Conservation (phyloP, 441 rosid species). For the Oxalis stricta region DNA sequence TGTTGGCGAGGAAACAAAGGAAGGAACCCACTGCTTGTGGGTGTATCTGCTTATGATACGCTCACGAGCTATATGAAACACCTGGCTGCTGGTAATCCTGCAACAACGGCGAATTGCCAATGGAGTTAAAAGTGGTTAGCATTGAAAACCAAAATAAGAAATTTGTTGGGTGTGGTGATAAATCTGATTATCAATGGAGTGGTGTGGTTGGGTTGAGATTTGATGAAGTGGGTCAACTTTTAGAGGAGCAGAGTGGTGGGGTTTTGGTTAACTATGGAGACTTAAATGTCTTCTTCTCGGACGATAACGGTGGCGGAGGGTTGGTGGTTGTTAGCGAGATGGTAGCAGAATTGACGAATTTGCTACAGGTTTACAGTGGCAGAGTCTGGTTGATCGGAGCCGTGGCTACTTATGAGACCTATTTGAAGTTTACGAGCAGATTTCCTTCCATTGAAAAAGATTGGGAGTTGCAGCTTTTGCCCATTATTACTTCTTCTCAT, state of each 20-base stretch:
- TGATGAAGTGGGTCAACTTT: slow-evolving; percentile 26
- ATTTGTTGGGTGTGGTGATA: slow-evolving; percentile 10
- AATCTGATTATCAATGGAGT: too few relatives aligned
- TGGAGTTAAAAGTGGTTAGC: slow-evolving; percentile 25
- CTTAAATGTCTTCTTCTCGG: slow-evolving; percentile 23
- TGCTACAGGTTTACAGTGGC: slow-evolving; percentile 26
- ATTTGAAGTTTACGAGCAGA: slow-evolving; percentile 33
- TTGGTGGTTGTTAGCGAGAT: slow-evolving; percentile 13
- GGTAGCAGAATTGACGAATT: slow-evolving; percentile 32
- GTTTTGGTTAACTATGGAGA: slow-evolving; percentile 56
- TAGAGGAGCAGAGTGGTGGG: slow-evolving; percentile 27
- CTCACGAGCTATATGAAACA: slow-evolving; percentile 26
- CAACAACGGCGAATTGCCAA: slow-evolving; percentile 29
- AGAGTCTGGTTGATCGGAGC: slow-evolving; percentile 61
- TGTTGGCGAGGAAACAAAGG: slow-evolving; percentile 28
- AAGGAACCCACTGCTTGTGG: slow-evolving; percentile 66
- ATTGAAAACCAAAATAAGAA: slow-evolving; percentile 24
- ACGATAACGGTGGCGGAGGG: slow-evolving; percentile 4
- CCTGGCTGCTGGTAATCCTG: too few relatives aligned
- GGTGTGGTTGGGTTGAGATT: too few relatives aligned
- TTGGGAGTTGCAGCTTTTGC: slow-evolving; percentile 73
- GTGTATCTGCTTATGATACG: slow-evolving; percentile 37
- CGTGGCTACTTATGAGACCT: slow-evolving; percentile 37
- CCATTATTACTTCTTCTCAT: slow-evolving; percentile 47
- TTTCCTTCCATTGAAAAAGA: slow-evolving; percentile 51